A percentile compares a stretch with the other conserved stretches of the same genome.
Conservation (phyloP, 23 red algal species). For the Rhodosorus marinus region DNA sequence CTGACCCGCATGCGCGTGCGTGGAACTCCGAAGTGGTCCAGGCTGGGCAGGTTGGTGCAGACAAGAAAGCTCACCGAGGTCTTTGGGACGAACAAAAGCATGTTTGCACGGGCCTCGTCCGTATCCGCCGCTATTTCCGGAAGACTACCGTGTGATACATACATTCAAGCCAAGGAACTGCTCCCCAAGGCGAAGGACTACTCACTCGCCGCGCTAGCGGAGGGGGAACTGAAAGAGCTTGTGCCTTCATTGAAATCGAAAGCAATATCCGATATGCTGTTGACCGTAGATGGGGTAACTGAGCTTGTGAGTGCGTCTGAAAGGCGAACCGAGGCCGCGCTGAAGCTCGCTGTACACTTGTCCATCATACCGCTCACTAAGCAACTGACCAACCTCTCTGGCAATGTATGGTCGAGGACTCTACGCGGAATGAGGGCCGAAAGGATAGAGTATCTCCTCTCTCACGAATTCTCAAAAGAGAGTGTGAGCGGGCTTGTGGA, state of each 20-base stretch:
- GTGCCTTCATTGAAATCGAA: conserved; percentile 13
- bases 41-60: conserved; percentile 64
- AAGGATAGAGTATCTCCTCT: conserved; percentile 78
- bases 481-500: conserved; percentile 20
- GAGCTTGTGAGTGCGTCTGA: too few species aligned
- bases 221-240: conserved; percentile 2
- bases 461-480: conserved; percentile 57
- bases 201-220: conserved; percentile 21
- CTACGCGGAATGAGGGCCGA: conserved; percentile 61
- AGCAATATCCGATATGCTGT: not conserved
- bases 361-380: conserved; percentile 44
- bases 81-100: not conserved
- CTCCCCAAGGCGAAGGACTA: conserved; percentile 67
- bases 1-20: conserved; percentile 40
- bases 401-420: conserved; percentile 76
- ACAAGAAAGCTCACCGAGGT: conserved; percentile 21
- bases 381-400: conserved; percentile 69
- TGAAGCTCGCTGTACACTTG: conserved; percentile 34
- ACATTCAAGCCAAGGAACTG: conserved; percentile 37
- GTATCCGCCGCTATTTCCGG: conserved; percentile 42
- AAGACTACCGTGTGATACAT: conserved; percentile 63
- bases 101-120: not conserved
- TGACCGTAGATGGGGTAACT: not conserved
- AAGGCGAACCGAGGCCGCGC: conserved; percentile 33
- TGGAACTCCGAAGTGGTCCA: conserved; percentile 54